Evolutionary conservation across 176 grass and related monocot genomes (phyloP).

Genomic region (Aechmea fasciata): DNA sequence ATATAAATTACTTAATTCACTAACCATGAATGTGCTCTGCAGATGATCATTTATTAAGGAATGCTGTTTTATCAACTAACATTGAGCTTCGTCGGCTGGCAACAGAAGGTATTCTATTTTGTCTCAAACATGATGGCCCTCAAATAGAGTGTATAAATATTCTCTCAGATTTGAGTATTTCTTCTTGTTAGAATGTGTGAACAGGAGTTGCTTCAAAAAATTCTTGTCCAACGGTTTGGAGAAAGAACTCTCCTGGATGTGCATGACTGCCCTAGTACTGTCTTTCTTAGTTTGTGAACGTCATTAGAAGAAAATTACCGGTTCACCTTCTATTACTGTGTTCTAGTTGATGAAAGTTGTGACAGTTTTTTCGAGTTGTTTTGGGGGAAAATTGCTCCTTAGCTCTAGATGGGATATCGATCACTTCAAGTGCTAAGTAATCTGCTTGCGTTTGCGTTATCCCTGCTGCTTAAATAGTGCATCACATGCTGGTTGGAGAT

Average conservation of each 20-base stretch:
- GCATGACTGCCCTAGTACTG: background rate
- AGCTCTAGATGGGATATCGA: no score
- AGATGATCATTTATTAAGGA: conserved; percentile 41
- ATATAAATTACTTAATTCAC: conserved; percentile 5
- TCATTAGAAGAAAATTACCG: no score
- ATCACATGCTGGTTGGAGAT: no score
- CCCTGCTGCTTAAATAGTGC: no score
- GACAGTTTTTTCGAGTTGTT: no score
- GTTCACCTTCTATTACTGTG: no score
- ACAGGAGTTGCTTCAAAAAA: background rate
- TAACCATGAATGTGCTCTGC: conserved; percentile 27
- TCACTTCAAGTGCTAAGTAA: no score
- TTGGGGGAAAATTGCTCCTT: no score
- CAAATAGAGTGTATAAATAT: background rate
- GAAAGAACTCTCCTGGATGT: background rate
- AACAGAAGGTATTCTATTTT: conserved; percentile 44
- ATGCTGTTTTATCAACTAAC: conserved; percentile 51
- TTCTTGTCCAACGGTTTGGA: background rate
- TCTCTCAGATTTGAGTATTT: background rate
- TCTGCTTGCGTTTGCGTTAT: no score
- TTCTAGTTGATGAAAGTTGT: no score
- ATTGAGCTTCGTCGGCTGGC: conserved; percentile 54
- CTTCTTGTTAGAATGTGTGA: background rate
- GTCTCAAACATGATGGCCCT: background rate
- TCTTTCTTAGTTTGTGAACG: background rate